A percentile compares a stretch with the other conserved stretches of the same genome.
Evolutionary conservation across 306 rosid genomes (phyloP).

Genomic region (Citrullus amarus): DNA sequence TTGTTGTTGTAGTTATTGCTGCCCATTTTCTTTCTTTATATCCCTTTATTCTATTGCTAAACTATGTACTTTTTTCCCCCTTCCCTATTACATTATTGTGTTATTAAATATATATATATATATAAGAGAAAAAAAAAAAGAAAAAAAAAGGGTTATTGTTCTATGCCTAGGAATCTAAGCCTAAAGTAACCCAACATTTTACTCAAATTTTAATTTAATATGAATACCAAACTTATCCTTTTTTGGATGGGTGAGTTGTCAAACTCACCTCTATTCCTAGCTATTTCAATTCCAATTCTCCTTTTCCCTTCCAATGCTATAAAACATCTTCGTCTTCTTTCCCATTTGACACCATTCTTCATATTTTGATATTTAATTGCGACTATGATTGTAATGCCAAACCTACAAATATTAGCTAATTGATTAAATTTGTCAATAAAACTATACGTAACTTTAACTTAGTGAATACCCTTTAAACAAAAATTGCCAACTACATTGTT

Average conservation of each 20-base stretch:
- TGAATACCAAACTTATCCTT: background rate
- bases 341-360: background rate
- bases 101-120: background rate
- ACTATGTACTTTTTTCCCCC: background rate
- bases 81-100: background rate
- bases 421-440: background rate
- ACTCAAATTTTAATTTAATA: background rate
- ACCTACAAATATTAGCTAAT: background rate
- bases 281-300: no score
- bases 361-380: background rate
- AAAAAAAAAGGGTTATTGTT: background rate
- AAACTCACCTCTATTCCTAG: background rate
- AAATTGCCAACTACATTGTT: no score
- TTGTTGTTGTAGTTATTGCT: background rate
- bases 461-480: no score
- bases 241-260: background rate
- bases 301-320: background rate
- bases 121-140: background rate
- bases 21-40: background rate
- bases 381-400: background rate
- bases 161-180: conserved; percentile 4
- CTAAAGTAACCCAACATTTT: background rate
- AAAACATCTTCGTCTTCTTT: background rate
- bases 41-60: background rate
- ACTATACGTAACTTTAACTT: no score